These are phyloP conservation scores for Yamagishiella unicocca DNA, from an alignment of 139 green algal genomes.

Conservation along the genomic window DNA sequence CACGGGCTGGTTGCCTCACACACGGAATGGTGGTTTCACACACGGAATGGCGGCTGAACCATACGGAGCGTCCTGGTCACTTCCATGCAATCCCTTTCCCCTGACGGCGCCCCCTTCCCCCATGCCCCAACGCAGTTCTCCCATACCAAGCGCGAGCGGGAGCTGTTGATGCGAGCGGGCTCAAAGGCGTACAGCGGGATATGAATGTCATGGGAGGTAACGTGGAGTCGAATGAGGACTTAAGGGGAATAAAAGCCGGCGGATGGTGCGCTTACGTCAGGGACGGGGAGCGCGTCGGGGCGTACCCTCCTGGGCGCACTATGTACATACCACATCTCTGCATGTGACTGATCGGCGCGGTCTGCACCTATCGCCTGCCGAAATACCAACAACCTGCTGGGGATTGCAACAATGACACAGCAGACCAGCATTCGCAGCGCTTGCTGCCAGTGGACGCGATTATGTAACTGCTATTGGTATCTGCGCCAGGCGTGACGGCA, in stretches of 20 bases:
- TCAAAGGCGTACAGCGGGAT: slow-evolving; percentile 38
- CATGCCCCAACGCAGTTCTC: slow-evolving; percentile 31
- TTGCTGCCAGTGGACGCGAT: no score
- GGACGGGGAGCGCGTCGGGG: neutral
- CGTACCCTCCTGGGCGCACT: no score
- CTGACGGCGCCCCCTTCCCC: no score
- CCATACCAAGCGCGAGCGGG: slow-evolving; percentile 49
- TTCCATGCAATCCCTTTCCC: neutral
- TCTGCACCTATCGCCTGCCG: no score
- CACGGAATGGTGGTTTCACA: no score
- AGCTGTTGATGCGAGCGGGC: slow-evolving; percentile 39
- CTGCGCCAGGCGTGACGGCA: no score
- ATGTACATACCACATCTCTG: neutral
- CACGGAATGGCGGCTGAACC: no score
- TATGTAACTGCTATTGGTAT: no score
- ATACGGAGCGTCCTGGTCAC: no score
- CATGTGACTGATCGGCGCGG: neutral
- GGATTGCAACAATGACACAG: no score
- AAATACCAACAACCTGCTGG: no score
- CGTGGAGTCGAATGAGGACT: neutral
- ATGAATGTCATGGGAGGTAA: neutral
- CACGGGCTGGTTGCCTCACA: neutral
- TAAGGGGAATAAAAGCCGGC: neutral
- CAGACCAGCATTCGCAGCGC: no score
- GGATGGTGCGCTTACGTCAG: neutral